A percentile compares a stretch with the other conserved stretches of the same genome.
These are phyloP conservation scores for Eucalyptus rudis DNA, from an alignment of 345 rosid species.

Conservation along the genomic window DNA sequence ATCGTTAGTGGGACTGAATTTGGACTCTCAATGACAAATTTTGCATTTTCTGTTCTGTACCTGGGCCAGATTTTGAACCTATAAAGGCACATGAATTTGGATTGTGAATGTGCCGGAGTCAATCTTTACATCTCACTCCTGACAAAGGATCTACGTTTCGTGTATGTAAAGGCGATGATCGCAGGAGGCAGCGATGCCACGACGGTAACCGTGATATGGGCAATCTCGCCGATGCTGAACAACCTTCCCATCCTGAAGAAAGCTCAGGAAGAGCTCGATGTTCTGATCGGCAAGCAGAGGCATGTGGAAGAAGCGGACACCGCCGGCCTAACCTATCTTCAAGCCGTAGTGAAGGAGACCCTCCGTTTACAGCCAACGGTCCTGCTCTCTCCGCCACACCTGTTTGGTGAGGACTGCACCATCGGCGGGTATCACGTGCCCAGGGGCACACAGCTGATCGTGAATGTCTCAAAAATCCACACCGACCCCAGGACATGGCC, in stretches of 20 bases:
- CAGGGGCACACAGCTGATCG: conserved; percentile 5
- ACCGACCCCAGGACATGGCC: conserved; percentile 19
- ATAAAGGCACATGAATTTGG: background rate
- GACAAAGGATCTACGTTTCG: background rate
- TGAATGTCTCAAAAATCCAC: conserved; percentile 14
- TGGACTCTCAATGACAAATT: background rate
- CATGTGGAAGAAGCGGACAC: conserved; percentile 2
- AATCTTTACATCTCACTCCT: background rate
- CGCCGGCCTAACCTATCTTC: conserved; percentile 7
- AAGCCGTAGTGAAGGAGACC: conserved; percentile 22
- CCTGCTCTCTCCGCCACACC: conserved; percentile 3
- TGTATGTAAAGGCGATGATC: background rate
- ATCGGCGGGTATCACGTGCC: conserved; percentile 10
- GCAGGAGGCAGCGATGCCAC: background rate
- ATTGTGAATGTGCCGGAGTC: background rate
- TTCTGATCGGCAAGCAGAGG: background rate
- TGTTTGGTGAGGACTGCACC: conserved; percentile 7
- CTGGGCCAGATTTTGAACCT: background rate
- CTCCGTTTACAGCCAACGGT: conserved; percentile 12
- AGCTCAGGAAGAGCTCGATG: background rate
- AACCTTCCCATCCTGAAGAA: background rate
- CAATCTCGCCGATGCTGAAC: background rate
- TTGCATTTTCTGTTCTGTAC: background rate
- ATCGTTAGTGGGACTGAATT: background rate
- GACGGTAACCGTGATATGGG: background rate